phyloP scores from a whole-genome alignment of 202 grass and related monocot species.

The Elaeis oleifera region DNA sequence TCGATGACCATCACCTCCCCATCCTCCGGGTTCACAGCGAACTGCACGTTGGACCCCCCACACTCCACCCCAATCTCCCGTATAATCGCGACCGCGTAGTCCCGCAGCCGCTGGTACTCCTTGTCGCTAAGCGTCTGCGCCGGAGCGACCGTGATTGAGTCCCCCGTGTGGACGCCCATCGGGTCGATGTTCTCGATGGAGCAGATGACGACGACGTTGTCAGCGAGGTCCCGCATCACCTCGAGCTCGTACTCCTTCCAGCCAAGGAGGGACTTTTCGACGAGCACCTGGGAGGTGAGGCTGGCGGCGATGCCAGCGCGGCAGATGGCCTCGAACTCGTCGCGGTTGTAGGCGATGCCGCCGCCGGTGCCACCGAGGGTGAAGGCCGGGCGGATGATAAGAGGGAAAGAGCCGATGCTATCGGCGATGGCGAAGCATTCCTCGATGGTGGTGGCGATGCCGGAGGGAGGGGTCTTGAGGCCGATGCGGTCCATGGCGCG shows the following conservation, averaged over 20 bases:
- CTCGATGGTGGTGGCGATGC: neutral
- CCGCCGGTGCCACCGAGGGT: neutral
- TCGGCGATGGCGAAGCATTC: neutral
- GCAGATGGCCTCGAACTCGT: neutral
- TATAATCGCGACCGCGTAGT: neutral
- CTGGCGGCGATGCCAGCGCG: neutral
- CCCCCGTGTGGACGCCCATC: conserved; percentile 1
- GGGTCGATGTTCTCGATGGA: conserved; percentile 1
- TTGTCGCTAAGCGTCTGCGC: neutral
- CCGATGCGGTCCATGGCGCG: neutral
- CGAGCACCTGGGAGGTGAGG: neutral
- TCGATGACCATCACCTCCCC: neutral
- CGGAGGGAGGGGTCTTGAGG: neutral
- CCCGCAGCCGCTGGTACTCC: neutral
- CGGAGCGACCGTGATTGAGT: neutral
- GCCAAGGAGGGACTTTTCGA: conserved; percentile 1
- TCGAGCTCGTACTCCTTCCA: conserved; percentile 3
- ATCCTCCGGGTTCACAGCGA: neutral
- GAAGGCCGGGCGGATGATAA: neutral
- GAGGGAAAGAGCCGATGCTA: neutral
- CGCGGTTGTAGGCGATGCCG: neutral
- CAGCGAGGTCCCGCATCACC: neutral
- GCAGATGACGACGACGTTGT: neutral
- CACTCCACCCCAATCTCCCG: neutral
- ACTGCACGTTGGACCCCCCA: neutral